Conservation (phyloP, 2,329 filamentous ascomycete species). For the Pseudogymnoascus verrucosus region DNA sequence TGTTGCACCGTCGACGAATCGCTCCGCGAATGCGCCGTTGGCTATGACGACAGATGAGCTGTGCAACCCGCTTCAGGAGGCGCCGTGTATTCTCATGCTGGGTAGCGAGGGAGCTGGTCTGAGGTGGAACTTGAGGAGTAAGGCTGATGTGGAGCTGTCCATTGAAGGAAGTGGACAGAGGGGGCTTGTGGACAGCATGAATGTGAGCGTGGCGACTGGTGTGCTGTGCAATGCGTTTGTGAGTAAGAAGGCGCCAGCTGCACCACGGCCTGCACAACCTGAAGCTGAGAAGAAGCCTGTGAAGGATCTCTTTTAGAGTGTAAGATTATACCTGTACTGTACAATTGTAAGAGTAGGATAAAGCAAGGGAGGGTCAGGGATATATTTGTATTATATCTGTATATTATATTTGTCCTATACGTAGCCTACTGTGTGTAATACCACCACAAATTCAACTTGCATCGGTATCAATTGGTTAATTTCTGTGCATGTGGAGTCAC, state of each 20-base stretch:
- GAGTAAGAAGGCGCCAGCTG: slow-evolving; percentile 20
- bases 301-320: neutral
- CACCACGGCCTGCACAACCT: neutral
- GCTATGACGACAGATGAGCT: slow-evolving; percentile 41
- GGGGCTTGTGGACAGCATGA: slow-evolving; percentile 74
- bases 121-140: slow-evolving; percentile 51
- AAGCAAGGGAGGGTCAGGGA: neutral
- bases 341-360: slow-evolving; percentile 1
- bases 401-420: neutral
- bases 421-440: neutral
- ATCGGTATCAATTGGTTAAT: neutral
- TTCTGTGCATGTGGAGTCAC: neutral
- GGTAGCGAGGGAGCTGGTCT: slow-evolving; percentile 76
- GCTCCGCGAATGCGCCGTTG: slow-evolving; percentile 27
- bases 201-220: slow-evolving; percentile 82
- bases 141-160: slow-evolving; percentile 57
- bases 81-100: slow-evolving; percentile 72
- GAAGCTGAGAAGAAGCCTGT: neutral
- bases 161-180: slow-evolving; percentile 45
- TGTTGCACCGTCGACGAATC: slow-evolving; percentile 40
- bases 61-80: slow-evolving; percentile 46
- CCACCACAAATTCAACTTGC: neutral
- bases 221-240: slow-evolving; percentile 66
- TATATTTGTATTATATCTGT: neutral
- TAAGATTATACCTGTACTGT: neutral